Evolutionary conservation across 176 grass and related monocot species (phyloP), one percentile per base, ranked within the genome.

Genomic region (Eragrostis curvula): DNA sequence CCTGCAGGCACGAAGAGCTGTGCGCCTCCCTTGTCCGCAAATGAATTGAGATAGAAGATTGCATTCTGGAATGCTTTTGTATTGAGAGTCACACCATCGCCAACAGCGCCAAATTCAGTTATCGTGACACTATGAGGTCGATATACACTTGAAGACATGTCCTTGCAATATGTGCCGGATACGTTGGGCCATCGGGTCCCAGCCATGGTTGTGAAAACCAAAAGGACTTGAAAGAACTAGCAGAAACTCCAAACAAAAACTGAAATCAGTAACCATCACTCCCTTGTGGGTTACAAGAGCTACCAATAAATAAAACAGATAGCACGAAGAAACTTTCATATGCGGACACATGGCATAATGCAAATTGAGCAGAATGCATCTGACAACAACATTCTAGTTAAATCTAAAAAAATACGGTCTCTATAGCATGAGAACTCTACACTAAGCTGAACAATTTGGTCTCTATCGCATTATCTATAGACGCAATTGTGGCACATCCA

Each of bases 51-150:
- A 75, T 99, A 99, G 75, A 96, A 99, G 40, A 99, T 95, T 7
- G 96, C 96, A 80, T 99, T 99, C 84, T 93, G 92, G 78, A 99
- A 99, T 71, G 96, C 93, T 72, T 99, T 99, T 53, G 96, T 96
- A 73, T 99, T 99, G 28, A 93, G 79, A 12, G 96, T 96, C 36
- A 87, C 85, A 59, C 96, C 96, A 75, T 99, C 91, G 9, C 96
- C 93, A n/a, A 99, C 87, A 46, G 96, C 93, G 6, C 91, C 96
- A 82, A 99, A 99, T 68, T 99, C 96, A 0, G 96, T 99, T 62
- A 99, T 87, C 0, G 84, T 96, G 82, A 99, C 96, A 66, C 96
- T 99, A 62, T 99, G 96, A 0, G 96, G 96, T 40, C 96, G 84
- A 78, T 93, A 93, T 40, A 89, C 88, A 8, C 70, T 83, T 0